These are phyloP conservation scores for Miscanthus lutarioriparius DNA, from an alignment of 176 grass and related monocot genomes.

Conservation along the genomic window DNA sequence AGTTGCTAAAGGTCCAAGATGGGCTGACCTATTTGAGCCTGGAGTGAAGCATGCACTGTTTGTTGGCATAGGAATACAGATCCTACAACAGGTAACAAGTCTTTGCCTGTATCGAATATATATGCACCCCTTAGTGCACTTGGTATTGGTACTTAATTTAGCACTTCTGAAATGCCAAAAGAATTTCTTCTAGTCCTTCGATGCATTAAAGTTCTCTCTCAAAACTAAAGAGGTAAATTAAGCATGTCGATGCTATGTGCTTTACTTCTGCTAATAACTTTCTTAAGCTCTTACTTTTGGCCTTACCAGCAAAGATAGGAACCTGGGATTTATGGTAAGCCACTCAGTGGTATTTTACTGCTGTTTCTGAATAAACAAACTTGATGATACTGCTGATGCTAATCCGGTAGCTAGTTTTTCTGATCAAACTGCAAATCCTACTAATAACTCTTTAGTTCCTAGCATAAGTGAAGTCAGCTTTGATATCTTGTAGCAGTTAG, in stretches of 20 bases:
- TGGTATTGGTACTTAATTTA: constrained; percentile 13
- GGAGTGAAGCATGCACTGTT: constrained; percentile 82
- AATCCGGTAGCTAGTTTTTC: constrained; percentile 35
- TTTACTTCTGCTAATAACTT: neutral
- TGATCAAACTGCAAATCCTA: too few species aligned
- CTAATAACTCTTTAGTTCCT: neutral
- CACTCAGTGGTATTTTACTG: neutral
- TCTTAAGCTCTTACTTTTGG: constrained; percentile 11
- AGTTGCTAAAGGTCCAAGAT: constrained; percentile 59
- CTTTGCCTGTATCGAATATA: neutral
- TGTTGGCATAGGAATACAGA: constrained; percentile 89
- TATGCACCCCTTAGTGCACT: neutral
- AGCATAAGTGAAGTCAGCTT: neutral
- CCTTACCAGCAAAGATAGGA: neutral
- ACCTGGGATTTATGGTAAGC: neutral
- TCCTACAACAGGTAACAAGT: constrained; percentile 80
- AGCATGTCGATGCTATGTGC: neutral
- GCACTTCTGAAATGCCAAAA: neutral
- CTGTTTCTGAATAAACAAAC: constrained; percentile 17
- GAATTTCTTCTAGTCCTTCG: neutral
- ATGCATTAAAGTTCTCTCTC: neutral
- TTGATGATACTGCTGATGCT: neutral
- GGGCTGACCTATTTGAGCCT: constrained; percentile 82
- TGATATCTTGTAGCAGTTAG: constrained; percentile 17
- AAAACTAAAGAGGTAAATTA: neutral